Percentiles rank a stretch among this genome's conserved stretches.
Evolutionary conservation across 768 basidiomycete genomes (phyloP).

Genomic region (Leucogyrophana mollusca): DNA sequence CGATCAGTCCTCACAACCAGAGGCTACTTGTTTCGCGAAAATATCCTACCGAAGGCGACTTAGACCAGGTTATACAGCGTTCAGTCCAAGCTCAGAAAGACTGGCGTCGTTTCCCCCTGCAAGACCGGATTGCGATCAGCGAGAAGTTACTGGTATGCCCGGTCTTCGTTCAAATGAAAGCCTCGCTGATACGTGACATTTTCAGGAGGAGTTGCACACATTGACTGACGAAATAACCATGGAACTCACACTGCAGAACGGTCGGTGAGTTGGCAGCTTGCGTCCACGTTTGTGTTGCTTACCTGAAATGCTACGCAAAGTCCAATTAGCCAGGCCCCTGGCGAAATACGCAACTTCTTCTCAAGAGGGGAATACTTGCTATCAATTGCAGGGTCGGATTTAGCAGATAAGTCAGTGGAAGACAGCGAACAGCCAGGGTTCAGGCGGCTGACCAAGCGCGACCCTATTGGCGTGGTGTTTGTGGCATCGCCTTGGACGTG

Average conservation of each 20-base stretch:
- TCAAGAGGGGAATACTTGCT: constrained; percentile 85
- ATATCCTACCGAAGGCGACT: constrained; percentile 59
- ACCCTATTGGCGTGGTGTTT: constrained; percentile 83
- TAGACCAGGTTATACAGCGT: constrained; percentile 55
- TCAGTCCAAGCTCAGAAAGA: constrained; percentile 67
- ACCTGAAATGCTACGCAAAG: constrained; percentile 34
- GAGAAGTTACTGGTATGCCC: constrained; percentile 65
- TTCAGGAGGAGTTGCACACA: constrained; percentile 49
- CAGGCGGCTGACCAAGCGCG: constrained; percentile 77
- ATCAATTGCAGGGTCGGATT: constrained; percentile 70
- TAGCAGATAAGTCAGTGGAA: constrained; percentile 71
- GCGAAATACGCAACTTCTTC: constrained; percentile 79
- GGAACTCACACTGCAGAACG: constrained; percentile 90
- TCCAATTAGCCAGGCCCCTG: constrained; percentile 73
- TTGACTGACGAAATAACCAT: constrained; percentile 61
- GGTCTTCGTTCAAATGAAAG: constrained; percentile 16
- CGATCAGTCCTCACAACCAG: constrained; percentile 81
- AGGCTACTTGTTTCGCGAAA: constrained; percentile 62
- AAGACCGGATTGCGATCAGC: constrained; percentile 69
- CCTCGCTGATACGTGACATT: constrained; percentile 5
- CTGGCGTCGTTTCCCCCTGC: constrained; percentile 62
- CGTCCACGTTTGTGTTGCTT: background rate
- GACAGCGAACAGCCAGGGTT: constrained; percentile 84
- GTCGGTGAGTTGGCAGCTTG: constrained; percentile 54
- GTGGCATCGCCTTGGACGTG: constrained; percentile 94